Evolutionary conservation across 805 yeast species (phyloP), one percentile per base, ranked within the genome.

Genomic region (Wickerhamiella hasegawae): DNA sequence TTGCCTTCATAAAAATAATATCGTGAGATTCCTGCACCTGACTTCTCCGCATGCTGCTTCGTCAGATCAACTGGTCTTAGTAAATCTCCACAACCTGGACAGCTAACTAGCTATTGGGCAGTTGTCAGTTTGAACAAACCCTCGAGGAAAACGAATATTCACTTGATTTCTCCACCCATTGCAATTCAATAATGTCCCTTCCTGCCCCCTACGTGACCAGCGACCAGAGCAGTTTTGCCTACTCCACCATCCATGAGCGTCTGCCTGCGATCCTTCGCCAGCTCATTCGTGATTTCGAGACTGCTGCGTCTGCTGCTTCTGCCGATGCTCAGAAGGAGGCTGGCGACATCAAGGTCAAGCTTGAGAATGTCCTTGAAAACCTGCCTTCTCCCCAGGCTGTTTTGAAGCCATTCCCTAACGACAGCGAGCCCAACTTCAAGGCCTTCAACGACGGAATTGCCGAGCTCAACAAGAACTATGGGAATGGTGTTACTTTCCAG

Each of bases 251-350:
- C 8, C 66, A 71, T 42, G 62, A 64, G 25, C 74, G 98, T 55
- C 90, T 97, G 96, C 87, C 94, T 20, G 72, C 71, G 37, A 82
- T 90, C 44, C 51, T 85, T 32, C 63, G 68, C 20, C 79, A 76
- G 16, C 72, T 76, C 15, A 61, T 81, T 31, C 68, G 65, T 19
- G 96, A 85, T 51, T 58, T 76, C 28, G 43, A 59, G n/a, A 51
- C 60, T 15, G 48, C 62, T 20, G 49, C 49, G n/a, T 42, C 48
- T 18, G 19, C 45, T 18, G 37, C 44, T 18, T 36, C 33, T 16
- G 35, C 42, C 4, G 52, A 53, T 16, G 51, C 53, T 15, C 48
- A 45, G 2, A 41, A 49, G 32, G 78, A 78, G 44, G 81, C 78
- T 20, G 51, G 47, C 2, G 34, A 32, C 15, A 68, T 80, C 27